phyloP scores from a whole-genome alignment of 169 alveolate species.

The Hepatocystis sp. region DNA sequence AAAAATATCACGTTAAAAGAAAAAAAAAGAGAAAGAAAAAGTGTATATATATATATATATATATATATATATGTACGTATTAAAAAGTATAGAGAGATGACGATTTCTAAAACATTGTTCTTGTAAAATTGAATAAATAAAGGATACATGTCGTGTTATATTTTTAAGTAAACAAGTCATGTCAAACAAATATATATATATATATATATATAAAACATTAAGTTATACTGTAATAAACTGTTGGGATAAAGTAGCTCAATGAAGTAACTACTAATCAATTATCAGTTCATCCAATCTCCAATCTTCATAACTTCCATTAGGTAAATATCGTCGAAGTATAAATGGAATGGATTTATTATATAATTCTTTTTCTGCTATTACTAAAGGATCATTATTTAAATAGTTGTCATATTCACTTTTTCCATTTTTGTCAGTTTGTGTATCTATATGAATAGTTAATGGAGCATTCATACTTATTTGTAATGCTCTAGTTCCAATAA shows the following conservation, averaged over 20 bases:
- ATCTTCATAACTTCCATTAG: conserved; percentile 98
- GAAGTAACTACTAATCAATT: conserved; percentile 88
- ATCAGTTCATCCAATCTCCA: conserved; percentile 97
- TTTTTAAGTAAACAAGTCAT: too few relatives aligned
- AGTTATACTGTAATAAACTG: too few relatives aligned
- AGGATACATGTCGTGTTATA: too few relatives aligned
- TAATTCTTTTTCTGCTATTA: conserved; percentile 99
- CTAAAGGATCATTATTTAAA: conserved; percentile 97
- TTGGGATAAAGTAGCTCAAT: too few relatives aligned
- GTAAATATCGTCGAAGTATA: conserved; percentile 98
- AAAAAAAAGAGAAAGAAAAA: too few relatives aligned
- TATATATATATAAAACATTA: too few relatives aligned
- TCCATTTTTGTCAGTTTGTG: conserved; percentile 79
- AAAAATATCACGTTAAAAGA: too few relatives aligned
- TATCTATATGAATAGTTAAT: conserved; percentile 91
- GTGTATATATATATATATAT: too few relatives aligned
- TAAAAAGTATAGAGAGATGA: not conserved
- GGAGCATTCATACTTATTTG: conserved; percentile 99
- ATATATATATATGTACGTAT: too few relatives aligned
- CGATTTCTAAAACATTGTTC: not conserved
- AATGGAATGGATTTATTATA: conserved; percentile 98
- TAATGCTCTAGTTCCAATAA: conserved; percentile 99
- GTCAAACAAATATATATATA: too few relatives aligned
- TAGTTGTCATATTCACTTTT: conserved; percentile 85
- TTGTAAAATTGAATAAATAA: too few relatives aligned